Evolutionary conservation across 2,329 filamentous ascomycete genomes (phyloP).

Genomic region (Fusarium sp.): DNA sequence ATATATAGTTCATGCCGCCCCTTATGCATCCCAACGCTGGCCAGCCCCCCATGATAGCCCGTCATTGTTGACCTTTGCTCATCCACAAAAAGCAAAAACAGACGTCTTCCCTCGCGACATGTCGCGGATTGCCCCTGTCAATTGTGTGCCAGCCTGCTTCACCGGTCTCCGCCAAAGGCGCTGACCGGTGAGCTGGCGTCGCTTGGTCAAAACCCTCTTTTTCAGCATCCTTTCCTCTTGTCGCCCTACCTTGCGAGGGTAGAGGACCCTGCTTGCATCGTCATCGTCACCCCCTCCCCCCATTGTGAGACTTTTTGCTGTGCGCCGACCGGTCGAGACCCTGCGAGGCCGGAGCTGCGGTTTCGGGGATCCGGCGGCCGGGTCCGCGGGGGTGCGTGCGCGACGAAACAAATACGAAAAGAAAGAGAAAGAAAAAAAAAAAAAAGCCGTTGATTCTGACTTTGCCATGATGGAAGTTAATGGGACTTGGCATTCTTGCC

Average conservation of each 20-base stretch:
- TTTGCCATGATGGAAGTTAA: conserved; percentile 10
- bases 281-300: neutral
- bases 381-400: conserved; percentile 7
- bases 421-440: too few relatives aligned
- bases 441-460: conserved; percentile 7
- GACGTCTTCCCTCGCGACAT: neutral
- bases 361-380: conserved; percentile 16
- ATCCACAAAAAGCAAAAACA: conserved; percentile 11
- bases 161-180: conserved; percentile 1
- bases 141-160: neutral
- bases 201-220: too few relatives aligned
- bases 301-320: neutral
- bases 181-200: conserved; percentile 12
- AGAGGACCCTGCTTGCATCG: conserved; percentile 1
- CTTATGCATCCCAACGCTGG: neutral
- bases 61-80: neutral
- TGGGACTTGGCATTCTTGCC: conserved; percentile 3
- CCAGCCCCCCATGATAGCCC: neutral
- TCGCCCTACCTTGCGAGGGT: neutral
- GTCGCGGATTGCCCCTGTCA: neutral
- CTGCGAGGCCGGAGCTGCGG: neutral
- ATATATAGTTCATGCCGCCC: conserved; percentile 8
- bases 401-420: too few relatives aligned
- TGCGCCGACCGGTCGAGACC: neutral
- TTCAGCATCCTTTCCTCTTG: neutral